phyloP scores from a whole-genome alignment of 2,329 filamentous ascomycete species.

The Scopulariopsis brevicaulis region DNA sequence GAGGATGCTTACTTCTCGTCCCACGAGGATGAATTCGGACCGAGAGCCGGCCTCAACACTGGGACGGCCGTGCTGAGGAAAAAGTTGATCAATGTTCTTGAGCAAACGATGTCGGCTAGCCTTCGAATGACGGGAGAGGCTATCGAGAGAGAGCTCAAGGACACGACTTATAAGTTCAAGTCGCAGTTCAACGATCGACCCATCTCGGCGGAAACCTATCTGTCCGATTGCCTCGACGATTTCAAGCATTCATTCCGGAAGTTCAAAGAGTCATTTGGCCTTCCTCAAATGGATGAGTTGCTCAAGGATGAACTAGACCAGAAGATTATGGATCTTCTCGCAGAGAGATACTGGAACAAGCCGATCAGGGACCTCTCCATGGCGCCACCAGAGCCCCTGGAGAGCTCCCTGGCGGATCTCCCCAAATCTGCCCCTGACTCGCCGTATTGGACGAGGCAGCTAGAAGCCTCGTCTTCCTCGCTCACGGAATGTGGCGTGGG shows the following conservation, averaged over 20 bases:
- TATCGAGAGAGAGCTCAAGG: constrained; percentile 88
- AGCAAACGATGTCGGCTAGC: constrained; percentile 93
- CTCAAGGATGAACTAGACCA: constrained; percentile 91
- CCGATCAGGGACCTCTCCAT: constrained; percentile 74
- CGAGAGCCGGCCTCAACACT: constrained; percentile 59
- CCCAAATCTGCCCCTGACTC: constrained; percentile 79
- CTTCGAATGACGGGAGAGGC: constrained; percentile 82
- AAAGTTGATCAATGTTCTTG: constrained; percentile 93
- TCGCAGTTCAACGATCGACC: constrained; percentile 98
- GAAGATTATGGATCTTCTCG: constrained; percentile 83
- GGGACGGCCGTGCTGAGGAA: constrained; percentile 82
- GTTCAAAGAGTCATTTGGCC: constrained; percentile 81
- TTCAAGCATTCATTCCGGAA: constrained; percentile 98
- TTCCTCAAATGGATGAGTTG: constrained; percentile 78
- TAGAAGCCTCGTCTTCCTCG: constrained; percentile 82
- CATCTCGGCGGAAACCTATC: constrained; percentile 87
- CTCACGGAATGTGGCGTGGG: constrained; percentile 93
- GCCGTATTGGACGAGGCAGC: constrained; percentile 84
- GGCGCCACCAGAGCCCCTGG: constrained; percentile 44
- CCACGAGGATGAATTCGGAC: constrained; percentile 70
- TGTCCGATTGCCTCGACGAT: constrained; percentile 86
- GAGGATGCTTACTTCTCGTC: constrained; percentile 79
- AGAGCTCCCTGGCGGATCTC: constrained; percentile 62
- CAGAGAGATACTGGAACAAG: constrained; percentile 94
- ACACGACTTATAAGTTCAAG: constrained; percentile 97